Evolutionary conservation across 495 filamentous ascomycete species (phyloP).

Genomic region (Daldinia concentrica): DNA sequence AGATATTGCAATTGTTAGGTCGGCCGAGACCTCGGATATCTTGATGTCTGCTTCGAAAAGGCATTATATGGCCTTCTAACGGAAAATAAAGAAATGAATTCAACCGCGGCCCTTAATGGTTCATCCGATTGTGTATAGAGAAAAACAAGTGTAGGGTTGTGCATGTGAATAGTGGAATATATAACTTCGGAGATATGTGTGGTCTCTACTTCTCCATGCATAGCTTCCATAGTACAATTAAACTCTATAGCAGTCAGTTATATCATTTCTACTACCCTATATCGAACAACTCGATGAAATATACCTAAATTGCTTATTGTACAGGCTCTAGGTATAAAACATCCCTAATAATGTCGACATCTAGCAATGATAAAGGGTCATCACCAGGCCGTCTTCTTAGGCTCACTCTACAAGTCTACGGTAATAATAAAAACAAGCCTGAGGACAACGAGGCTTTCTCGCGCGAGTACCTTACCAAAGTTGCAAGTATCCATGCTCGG

Average conservation of each 20-base stretch:
- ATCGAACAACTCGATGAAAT: not conserved
- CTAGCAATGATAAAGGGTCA: not conserved
- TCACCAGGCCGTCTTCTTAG: slow-evolving; percentile 9
- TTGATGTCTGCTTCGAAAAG: not conserved
- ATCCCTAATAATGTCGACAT: not conserved
- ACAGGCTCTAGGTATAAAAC: not conserved
- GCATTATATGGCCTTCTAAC: no score
- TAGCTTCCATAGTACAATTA: not conserved
- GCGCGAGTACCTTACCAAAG: slow-evolving; percentile 13
- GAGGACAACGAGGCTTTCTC: slow-evolving; percentile 18
- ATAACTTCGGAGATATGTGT: not conserved
- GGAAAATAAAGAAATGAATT: not conserved
- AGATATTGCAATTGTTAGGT: not conserved
- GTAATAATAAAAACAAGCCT: slow-evolving; percentile 6
- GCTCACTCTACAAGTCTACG: slow-evolving; percentile 16
- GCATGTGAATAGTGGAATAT: not conserved
- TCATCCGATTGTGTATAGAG: not conserved
- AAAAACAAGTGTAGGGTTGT: not conserved
- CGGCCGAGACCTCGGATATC: slow-evolving; percentile 6
- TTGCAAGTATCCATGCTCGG: slow-evolving; percentile 4
- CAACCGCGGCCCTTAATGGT: not conserved
- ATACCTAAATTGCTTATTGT: not conserved
- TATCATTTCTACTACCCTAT: not conserved
- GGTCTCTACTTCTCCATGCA: not conserved
- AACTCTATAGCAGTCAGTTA: not conserved